Evolutionary conservation across 2,329 filamentous ascomycete genomes (phyloP).

Genomic region (Phaeoacremonium minimum): DNA sequence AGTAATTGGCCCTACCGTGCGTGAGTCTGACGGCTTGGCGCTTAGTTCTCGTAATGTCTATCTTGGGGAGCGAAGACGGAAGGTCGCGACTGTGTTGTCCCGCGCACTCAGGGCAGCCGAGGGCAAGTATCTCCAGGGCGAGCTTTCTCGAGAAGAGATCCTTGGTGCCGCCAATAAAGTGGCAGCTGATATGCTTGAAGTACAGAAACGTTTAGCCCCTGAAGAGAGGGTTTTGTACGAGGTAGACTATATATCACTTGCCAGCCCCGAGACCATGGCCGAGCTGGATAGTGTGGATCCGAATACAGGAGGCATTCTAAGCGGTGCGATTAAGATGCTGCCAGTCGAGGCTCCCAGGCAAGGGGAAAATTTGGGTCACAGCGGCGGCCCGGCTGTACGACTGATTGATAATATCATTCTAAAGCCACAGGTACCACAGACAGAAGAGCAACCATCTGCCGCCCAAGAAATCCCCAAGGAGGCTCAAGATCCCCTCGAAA

Average conservation of each 20-base stretch:
- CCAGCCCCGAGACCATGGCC: conserved; percentile 77
- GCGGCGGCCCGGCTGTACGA: conserved; percentile 70
- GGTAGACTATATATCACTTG: conserved; percentile 88
- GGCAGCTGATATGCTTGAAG: conserved; percentile 45
- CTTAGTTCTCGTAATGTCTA: conserved; percentile 94
- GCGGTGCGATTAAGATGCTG: conserved; percentile 86
- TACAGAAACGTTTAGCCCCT: conserved; percentile 58
- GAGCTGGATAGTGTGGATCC: conserved; percentile 72
- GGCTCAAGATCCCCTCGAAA: too few species aligned
- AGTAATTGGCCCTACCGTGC: conserved; percentile 67
- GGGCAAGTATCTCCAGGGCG: conserved; percentile 52
- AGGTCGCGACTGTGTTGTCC: conserved; percentile 67
- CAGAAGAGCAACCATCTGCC: too few species aligned
- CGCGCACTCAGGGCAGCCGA: conserved; percentile 69
- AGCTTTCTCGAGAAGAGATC: conserved; percentile 59
- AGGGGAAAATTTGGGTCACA: conserved; percentile 72
- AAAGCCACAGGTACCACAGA: conserved; percentile 35
- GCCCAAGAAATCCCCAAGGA: too few species aligned
- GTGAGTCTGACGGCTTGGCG: conserved; percentile 79
- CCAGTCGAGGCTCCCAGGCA: conserved; percentile 66
- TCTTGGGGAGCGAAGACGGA: conserved; percentile 70
- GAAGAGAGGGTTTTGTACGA: conserved; percentile 67
- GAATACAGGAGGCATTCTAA: conserved; percentile 73
- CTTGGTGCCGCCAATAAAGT: conserved; percentile 66
- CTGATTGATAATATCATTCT: conserved; percentile 93